Conservation (phyloP, 495 filamentous ascomycete species). For the Hyaloscypha bicolor region DNA sequence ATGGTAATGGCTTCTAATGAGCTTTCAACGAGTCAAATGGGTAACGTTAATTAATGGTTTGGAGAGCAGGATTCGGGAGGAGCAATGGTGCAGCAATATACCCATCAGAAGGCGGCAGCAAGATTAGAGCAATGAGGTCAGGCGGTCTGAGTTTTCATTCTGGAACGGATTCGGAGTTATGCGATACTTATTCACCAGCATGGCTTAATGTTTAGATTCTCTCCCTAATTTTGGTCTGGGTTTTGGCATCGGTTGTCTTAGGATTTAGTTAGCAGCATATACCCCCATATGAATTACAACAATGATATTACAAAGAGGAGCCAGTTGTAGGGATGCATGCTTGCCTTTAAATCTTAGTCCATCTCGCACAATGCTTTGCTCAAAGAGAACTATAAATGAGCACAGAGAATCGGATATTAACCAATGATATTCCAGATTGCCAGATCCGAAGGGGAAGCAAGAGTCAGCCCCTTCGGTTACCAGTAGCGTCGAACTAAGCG, state of each 20-base stretch:
- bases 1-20: neutral
- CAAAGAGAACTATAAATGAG: too few species aligned
- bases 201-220: conserved; percentile 1
- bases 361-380: too few species aligned
- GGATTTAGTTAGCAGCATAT: neutral
- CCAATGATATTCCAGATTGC: too few species aligned
- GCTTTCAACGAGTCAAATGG: neutral
- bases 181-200: neutral
- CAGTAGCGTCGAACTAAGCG: neutral
- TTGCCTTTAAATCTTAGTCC: too few species aligned
- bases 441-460: too few species aligned
- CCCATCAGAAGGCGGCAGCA: neutral
- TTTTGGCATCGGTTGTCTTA: neutral
- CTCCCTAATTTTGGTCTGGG: neutral
- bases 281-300: neutral
- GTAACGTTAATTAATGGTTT: neutral
- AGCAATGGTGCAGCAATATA: neutral
- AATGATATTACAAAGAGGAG: neutral
- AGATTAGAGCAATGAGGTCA: neutral
- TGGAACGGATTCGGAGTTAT: neutral
- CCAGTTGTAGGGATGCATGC: too few species aligned
- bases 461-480: too few species aligned
- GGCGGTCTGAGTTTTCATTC: neutral
- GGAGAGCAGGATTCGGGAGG: neutral
- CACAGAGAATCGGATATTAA: too few species aligned